Base-by-base conservation (phyloP, 2,329 filamentous ascomycete genomes). In the Ascochyta lentis region DNA sequence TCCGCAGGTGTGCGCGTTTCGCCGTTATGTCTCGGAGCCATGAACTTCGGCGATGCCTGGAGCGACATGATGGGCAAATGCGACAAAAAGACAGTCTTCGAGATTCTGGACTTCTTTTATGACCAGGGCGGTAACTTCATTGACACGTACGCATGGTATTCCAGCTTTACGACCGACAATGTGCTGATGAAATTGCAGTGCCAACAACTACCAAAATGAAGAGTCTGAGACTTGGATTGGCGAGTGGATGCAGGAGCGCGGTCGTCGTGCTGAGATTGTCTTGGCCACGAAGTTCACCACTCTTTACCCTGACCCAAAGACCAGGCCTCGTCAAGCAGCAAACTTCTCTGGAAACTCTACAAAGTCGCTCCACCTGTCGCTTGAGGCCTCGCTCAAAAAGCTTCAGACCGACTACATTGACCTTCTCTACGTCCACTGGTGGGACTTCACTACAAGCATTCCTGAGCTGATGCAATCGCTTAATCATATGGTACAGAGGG, bases 31-130 rank as follows among this genome's bases (percentile, higher is more conserved):
- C 73, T 84, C 1, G 83, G 82, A 22, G 77, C 78, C 0, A 84
- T 84, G 82, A 84, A 80, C 65, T 83, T 85, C 61, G 82, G 82
- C 15, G 76, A 81, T 33, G 77, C 78, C 5, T 83, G 81, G 81
- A 60, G 69, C 43, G 60, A 61, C 0, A 41, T 60, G 33, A 71
- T 79, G 69, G 80, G 79, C 8, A 75, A 79, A 52, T 79, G 77
- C 50, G 74, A 70, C 52, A 81, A 81, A 59, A 73, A 81, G 31
- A 76, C 72, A 0, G 66, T 76, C 0, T 82, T 81, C 56, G 74
- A 71, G 26, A 76, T 83, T 4, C 66, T 83, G 6, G 80, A 83
- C 64, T 72, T 68, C 52, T 83, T 81, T 71, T 76, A 78, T 55
- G 66, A 77, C 4, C 66, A 76, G 15, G 81, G 81, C 13, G 81